These are phyloP conservation scores for Incumbomyces delicatus DNA, from an alignment of 2,329 filamentous ascomycete genomes.

Conservation along the genomic window DNA sequence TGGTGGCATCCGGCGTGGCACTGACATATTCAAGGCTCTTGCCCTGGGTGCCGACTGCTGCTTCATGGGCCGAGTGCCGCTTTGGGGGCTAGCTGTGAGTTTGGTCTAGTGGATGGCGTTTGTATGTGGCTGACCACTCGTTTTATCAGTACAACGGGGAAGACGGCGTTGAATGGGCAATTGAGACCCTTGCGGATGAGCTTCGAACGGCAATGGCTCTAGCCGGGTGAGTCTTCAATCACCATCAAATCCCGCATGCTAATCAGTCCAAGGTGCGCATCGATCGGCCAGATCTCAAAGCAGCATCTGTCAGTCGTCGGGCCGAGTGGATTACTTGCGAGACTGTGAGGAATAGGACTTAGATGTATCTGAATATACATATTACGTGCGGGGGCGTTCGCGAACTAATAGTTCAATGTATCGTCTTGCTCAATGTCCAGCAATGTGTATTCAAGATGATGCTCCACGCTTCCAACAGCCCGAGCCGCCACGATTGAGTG, in stretches of 20 bases:
- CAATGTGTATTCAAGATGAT: too few species aligned
- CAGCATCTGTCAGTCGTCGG: neutral
- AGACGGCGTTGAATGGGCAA: constrained; percentile 26
- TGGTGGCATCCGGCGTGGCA: constrained; percentile 26
- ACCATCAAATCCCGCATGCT: too few species aligned
- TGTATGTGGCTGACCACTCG: constrained; percentile 7
- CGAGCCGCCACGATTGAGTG: too few species aligned
- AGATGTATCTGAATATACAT: too few species aligned
- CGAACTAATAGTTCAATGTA: too few species aligned
- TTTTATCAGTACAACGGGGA: constrained; percentile 22
- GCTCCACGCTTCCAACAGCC: too few species aligned
- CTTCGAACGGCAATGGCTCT: constrained; percentile 26
- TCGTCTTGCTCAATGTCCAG: too few species aligned
- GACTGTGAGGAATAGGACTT: constrained; percentile 14
- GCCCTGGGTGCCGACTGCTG: constrained; percentile 26
- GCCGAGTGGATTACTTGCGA: constrained; percentile 10
- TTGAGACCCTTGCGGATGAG: constrained; percentile 26
- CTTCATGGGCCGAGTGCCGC: constrained; percentile 25
- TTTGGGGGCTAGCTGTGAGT: constrained; percentile 25
- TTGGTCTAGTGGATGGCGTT: neutral
- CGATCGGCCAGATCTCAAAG: constrained; percentile 22
- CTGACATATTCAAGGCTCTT: constrained; percentile 29
- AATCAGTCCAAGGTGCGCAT: constrained; percentile 7
- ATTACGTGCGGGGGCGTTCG: too few species aligned
- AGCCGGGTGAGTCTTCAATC: constrained; percentile 21